Evolutionary conservation across 2,329 filamentous ascomycete genomes (phyloP).

Genomic region (Trichoderma sp.): DNA sequence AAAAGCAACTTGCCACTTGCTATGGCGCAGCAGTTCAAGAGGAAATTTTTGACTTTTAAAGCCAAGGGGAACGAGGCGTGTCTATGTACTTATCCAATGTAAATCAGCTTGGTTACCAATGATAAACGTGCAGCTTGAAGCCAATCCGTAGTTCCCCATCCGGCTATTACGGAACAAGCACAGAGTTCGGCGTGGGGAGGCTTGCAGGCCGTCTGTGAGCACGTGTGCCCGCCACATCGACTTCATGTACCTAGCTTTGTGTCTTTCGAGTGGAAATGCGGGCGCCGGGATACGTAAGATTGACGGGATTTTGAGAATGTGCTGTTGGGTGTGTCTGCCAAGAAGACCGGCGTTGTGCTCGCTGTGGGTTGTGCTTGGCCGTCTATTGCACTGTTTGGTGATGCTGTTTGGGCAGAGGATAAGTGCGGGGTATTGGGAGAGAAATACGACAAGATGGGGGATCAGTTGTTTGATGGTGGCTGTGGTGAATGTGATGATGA

Average conservation of each 20-base stretch:
- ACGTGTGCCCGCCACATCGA: conserved; percentile 18
- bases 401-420: neutral
- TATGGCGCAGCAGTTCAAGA: neutral
- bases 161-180: neutral
- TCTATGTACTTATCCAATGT: too few species aligned
- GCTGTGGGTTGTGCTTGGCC: neutral
- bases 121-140: too few species aligned
- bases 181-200: neutral
- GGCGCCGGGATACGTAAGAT: conserved; percentile 24
- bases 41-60: neutral
- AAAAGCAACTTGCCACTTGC: neutral
- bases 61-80: neutral
- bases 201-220: conserved; percentile 1
- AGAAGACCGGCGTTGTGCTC: conserved; percentile 13
- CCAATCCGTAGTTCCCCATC: neutral
- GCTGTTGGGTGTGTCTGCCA: conserved; percentile 14
- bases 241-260: neutral
- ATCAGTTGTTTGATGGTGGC: neutral
- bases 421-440: conserved; percentile 8
- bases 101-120: too few species aligned
- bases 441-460: neutral
- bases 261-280: neutral
- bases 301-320: neutral
- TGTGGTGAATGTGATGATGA: neutral
- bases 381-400: neutral